phyloP scores from a whole-genome alignment of 2,329 filamentous ascomycete genomes.

The Penicillium paneum region DNA sequence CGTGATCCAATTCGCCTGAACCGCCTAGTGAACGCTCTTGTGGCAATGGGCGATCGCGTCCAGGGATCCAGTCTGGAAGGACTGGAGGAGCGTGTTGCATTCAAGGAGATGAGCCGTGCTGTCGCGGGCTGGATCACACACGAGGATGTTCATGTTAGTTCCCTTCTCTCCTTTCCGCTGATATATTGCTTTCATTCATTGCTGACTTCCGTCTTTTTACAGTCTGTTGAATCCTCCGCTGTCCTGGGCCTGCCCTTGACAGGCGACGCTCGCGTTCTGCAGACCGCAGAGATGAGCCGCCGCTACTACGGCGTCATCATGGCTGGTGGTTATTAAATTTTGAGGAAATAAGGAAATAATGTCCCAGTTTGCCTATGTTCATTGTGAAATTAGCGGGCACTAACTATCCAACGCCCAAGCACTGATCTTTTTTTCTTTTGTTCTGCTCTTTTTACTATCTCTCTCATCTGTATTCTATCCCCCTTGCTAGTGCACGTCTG shows the following conservation, averaged over 20 bases:
- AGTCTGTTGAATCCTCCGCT: slow-evolving; percentile 37
- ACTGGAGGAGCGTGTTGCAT: slow-evolving; percentile 65
- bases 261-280: slow-evolving; percentile 67
- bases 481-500: background rate
- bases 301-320: slow-evolving; percentile 66
- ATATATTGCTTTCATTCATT: background rate
- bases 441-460: background rate
- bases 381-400: background rate
- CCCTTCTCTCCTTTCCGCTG: background rate
- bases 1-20: slow-evolving; percentile 44
- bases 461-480: slow-evolving; percentile 9
- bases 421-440: slow-evolving; percentile 3
- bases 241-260: slow-evolving; percentile 54
- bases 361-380: background rate
- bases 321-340: slow-evolving; percentile 43
- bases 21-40: slow-evolving; percentile 49
- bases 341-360: background rate
- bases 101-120: slow-evolving; percentile 75
- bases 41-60: slow-evolving; percentile 39
- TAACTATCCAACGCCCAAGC: background rate
- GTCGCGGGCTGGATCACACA: slow-evolving; percentile 65
- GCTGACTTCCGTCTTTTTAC: slow-evolving; percentile 8
- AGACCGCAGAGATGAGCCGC: slow-evolving; percentile 67
- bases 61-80: slow-evolving; percentile 52
- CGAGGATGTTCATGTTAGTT: slow-evolving; percentile 57